Evolutionary conservation across 495 filamentous ascomycete species (phyloP).

Genomic region (Penicillium coprophilum): DNA sequence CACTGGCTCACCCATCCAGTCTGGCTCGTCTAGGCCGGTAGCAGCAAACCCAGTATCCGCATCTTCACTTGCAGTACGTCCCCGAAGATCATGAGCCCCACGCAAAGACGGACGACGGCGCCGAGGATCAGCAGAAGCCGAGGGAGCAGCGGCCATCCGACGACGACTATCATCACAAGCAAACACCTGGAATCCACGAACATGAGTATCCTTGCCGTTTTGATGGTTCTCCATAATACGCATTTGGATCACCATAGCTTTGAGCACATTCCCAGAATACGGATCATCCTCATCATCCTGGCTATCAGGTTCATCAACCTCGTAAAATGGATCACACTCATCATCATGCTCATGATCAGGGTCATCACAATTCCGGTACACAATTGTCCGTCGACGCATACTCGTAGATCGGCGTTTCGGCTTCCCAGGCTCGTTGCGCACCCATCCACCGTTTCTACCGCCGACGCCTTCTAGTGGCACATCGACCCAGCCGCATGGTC

Average conservation of each 20-base stretch:
- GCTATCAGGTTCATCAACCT: constrained; percentile 4
- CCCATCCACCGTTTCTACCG: constrained; percentile 45
- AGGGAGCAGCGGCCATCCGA: constrained; percentile 34
- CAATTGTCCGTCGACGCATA: constrained; percentile 7
- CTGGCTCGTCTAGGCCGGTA: constrained; percentile 49
- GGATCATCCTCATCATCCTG: constrained; percentile 37
- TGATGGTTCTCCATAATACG: constrained; percentile 93
- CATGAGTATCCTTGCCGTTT: constrained; percentile 98
- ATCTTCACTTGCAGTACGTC: constrained; percentile 23
- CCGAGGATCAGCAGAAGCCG: constrained; percentile 39
- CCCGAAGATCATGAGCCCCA: constrained; percentile 23
- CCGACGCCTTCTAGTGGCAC: constrained; percentile 70
- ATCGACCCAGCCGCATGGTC: constrained; percentile 86
- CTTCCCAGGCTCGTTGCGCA: constrained; percentile 20
- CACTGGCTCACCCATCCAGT: constrained; percentile 62
- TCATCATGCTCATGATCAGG: constrained; percentile 5
- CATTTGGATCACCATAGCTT: constrained; percentile 84
- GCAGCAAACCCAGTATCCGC: constrained; percentile 26
- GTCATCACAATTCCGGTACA: constrained; percentile 5
- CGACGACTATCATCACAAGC: constrained; percentile 60
- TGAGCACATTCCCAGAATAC: constrained; percentile 66
- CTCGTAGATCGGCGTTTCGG: constrained; percentile 14
- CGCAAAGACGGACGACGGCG: constrained; percentile 34
- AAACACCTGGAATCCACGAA: constrained; percentile 90
- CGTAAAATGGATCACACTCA: constrained; percentile 4